phyloP scores from a whole-genome alignment of 257 asterid species.

The Plectranthus barbatus region DNA sequence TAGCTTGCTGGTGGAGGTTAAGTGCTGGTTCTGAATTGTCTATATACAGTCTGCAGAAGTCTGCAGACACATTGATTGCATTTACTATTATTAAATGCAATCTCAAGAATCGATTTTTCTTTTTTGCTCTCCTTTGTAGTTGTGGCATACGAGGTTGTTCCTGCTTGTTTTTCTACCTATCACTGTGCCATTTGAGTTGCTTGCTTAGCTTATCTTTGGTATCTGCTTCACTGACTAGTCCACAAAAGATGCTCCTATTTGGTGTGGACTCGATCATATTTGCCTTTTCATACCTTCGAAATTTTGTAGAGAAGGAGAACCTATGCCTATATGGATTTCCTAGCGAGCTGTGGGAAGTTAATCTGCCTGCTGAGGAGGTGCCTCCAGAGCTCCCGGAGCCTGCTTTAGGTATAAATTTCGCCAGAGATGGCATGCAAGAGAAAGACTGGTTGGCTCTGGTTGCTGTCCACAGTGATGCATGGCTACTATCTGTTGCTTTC shows the following conservation, averaged over 20 bases:
- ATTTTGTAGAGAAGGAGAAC: slow-evolving; percentile 61
- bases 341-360: slow-evolving; percentile 67
- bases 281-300: background rate
- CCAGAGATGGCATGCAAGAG: slow-evolving; percentile 78
- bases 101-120: background rate
- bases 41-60: background rate
- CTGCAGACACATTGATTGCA: background rate
- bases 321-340: slow-evolving; percentile 75
- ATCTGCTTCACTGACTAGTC: background rate
- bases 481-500: slow-evolving; percentile 73
- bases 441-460: slow-evolving; percentile 78
- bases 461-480: slow-evolving; percentile 76
- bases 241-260: background rate
- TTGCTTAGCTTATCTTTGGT: background rate
- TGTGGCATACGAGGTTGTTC: background rate
- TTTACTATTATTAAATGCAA: background rate
- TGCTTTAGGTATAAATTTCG: slow-evolving; percentile 74
- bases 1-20: background rate
- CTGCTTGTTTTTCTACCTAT: background rate
- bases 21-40: background rate
- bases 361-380: slow-evolving; percentile 77
- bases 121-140: background rate
- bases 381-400: slow-evolving; percentile 90
- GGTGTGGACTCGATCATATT: background rate
- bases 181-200: background rate